phyloP scores from a whole-genome alignment of 129 eudicot genomes.

The Arctium minus region DNA sequence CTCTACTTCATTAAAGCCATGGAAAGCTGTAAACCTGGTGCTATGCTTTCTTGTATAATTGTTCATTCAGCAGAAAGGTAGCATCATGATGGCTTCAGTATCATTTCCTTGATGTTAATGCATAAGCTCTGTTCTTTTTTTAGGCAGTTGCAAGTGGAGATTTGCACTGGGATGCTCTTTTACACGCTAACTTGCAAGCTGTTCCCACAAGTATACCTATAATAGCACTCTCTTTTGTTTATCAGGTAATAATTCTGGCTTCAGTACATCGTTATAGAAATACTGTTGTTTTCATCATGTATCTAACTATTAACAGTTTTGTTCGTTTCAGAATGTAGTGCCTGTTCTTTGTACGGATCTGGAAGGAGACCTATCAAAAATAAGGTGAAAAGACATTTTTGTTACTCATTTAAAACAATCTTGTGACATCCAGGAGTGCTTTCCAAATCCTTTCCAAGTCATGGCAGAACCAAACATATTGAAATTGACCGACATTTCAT shows the following conservation, averaged over 20 bases:
- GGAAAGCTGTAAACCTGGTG: not conserved
- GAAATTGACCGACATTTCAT: not conserved
- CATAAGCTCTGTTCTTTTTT: not conserved
- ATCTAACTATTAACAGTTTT: not conserved
- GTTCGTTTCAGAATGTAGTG: slow-evolving; percentile 77
- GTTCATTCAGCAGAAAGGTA: not conserved
- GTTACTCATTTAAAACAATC: not conserved
- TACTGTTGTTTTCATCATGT: slow-evolving; percentile 9
- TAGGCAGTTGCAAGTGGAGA: slow-evolving; percentile 90
- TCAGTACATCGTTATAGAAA: not conserved
- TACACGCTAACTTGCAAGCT: slow-evolving; percentile 79
- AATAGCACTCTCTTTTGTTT: slow-evolving; percentile 92
- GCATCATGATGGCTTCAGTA: not conserved
- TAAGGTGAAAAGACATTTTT: slow-evolving; percentile 53
- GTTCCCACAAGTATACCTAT: slow-evolving; percentile 83
- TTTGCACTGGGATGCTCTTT: slow-evolving; percentile 92
- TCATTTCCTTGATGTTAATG: not conserved
- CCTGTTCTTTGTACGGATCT: slow-evolving; percentile 94
- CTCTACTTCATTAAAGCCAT: not conserved
- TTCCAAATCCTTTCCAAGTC: not conserved
- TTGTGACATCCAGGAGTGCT: not conserved
- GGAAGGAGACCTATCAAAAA: slow-evolving; percentile 77
- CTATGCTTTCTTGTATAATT: not conserved
- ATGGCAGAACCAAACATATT: not conserved
- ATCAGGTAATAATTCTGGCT: slow-evolving; percentile 52